Evolutionary conservation across 495 filamentous ascomycete genomes (phyloP), one percentile per base, ranked within the genome.

Genomic region (Pyronema omphalodes): DNA sequence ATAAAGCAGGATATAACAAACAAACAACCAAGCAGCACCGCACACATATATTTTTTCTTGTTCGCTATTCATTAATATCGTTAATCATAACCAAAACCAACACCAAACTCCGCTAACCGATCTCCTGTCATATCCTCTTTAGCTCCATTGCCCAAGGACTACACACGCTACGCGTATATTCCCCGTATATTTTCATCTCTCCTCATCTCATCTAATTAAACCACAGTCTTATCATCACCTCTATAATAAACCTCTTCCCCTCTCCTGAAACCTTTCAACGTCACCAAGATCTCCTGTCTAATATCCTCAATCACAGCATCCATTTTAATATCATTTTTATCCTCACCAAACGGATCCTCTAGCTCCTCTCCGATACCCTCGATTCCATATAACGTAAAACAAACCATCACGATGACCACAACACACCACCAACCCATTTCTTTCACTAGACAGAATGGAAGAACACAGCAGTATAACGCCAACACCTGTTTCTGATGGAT

Each of bases 401-500:
- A 77, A 29, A 86, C 75, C 7, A 87, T 66, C 0, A 73, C 73
- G 9, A 81, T 76, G 14, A 86, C 74, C 3, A 80, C 76, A 9
- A 86, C 71, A 1, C 78, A 71, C 79, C 78, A 84, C 80, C 73
- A 86, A 6, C 73, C 75, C 72, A 84, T 78, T 37, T 84, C 77
- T 35, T 78, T 74, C 1, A 83, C 79, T 66, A 84, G 76, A 7
- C 80, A 82, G 66, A 87, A 86, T 0, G 83, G 82, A 1, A 87
- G 69, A n/a, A 86, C 74, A 57, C 73, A 75, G 53, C 77, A 78
- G 60, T 80, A 87, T 8, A 85, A 71, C 0, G 77, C 80, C 7
- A 87, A 73, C 8, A 84, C 82, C 66, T 87, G 83, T 58, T 81
- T 82, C 58, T 82, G 78, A 57, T 86, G 83, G 61, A 87, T 84